These are phyloP conservation scores for Entonaema liquescens DNA, from an alignment of 495 filamentous ascomycete species.

Conservation along the genomic window DNA sequence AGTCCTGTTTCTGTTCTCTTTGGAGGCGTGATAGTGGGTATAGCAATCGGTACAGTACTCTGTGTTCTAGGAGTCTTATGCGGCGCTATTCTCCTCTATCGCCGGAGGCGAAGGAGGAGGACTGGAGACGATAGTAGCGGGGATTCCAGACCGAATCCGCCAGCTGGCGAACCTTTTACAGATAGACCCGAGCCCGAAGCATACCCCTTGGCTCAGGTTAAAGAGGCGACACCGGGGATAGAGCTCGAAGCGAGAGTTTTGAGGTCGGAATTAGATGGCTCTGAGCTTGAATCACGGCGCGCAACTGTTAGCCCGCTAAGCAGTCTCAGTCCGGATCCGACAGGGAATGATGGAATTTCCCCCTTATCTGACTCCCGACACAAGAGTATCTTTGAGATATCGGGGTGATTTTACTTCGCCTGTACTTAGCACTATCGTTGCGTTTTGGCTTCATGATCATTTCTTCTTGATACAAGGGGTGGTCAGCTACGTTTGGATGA, in stretches of 20 bases:
- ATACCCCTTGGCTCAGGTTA: background rate
- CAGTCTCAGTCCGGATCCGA: background rate
- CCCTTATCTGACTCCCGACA: background rate
- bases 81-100: background rate
- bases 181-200: conserved; percentile 15
- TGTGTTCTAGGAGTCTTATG: background rate
- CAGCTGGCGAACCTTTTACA: background rate
- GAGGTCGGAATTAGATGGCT: background rate
- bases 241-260: conserved; percentile 18
- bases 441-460: background rate
- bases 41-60: background rate
- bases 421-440: background rate
- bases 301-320: background rate
- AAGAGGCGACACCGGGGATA: background rate
- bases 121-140: background rate
- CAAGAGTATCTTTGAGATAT: background rate
- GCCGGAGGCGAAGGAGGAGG: background rate
- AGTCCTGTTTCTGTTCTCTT: background rate
- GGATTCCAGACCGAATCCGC: background rate
- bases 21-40: background rate
- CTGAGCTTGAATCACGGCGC: background rate
- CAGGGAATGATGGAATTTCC: background rate
- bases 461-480: background rate
- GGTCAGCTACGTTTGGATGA: background rate
- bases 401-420: background rate